These are phyloP conservation scores for Pyricularia pennisetigena DNA, from an alignment of 2,329 filamentous ascomycete species.

Conservation along the genomic window DNA sequence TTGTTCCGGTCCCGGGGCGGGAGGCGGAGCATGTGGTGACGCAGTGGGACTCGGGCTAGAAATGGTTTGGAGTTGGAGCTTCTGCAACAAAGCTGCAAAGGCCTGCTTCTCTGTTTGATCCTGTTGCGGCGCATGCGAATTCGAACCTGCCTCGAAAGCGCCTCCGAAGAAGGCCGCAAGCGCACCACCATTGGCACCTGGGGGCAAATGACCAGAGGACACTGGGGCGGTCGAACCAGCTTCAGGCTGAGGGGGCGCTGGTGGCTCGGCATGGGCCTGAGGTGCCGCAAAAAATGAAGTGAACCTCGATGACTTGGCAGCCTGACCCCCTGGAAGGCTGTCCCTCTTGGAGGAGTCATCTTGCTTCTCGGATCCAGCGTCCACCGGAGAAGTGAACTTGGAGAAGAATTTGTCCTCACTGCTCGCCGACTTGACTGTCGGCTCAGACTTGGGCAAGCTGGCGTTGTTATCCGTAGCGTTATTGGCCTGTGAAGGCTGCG, in stretches of 20 bases:
- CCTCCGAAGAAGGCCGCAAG: not conserved
- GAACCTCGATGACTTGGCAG: constrained; percentile 70
- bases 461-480: constrained; percentile 29
- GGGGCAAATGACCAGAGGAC: constrained; percentile 24
- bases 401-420: constrained; percentile 71
- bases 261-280: constrained; percentile 40
- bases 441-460: constrained; percentile 41
- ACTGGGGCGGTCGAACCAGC: not conserved
- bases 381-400: constrained; percentile 7
- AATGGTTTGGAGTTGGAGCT: constrained; percentile 56
- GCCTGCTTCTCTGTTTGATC: constrained; percentile 70
- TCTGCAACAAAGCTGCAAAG: constrained; percentile 72
- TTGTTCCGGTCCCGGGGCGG: not conserved
- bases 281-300: constrained; percentile 63
- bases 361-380: constrained; percentile 37
- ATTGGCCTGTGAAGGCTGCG: constrained; percentile 21
- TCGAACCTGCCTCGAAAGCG: not conserved
- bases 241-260: constrained; percentile 9
- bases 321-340: constrained; percentile 39
- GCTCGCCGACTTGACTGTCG: constrained; percentile 53
- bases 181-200: constrained; percentile 7
- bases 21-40: not conserved
- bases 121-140: constrained; percentile 10
- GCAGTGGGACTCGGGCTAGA: constrained; percentile 23
- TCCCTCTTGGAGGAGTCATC: constrained; percentile 36